Evolutionary conservation across 495 filamentous ascomycete genomes (phyloP), one percentile per base, ranked within the genome.

Genomic region (Recurvomyces mirabilis): DNA sequence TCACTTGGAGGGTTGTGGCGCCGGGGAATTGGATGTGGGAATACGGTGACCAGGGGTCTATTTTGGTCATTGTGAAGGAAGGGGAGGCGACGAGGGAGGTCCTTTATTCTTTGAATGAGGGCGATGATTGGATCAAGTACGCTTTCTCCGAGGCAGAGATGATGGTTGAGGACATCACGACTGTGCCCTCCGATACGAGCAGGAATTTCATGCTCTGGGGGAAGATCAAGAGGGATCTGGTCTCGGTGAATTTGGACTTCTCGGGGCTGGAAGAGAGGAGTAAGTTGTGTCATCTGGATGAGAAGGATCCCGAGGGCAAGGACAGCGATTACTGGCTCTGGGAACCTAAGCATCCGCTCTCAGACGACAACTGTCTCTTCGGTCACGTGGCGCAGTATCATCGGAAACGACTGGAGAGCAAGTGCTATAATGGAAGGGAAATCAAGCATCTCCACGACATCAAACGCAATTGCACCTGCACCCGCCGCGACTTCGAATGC

Each of bases 151-250:
- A 84, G 0, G 64, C 70, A 5, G 75, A 84, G 31, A 70, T 94
- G 44, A 55, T 69, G 7, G 71, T 95, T 35, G 61, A 68, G 21
- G 80, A 88, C 52, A 80, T 99, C 52, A 82, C 86, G 0, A 96
- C 93, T 9, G 65, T 94, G 15, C 87, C 88, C 3, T 87, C 81
- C 14, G 93, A 94, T 55, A 84, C 77, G 28, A 93, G 86, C 3
- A 78, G 81, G 43, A 87, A 84, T 42, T 95, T 99, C 61, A 54
- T 96, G 14, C 69, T 99, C 13, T 99, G 93, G 93, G 84, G 76
- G 32, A 71, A 64, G 46, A 58, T 60, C 26, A 70, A 67, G 15
- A 57, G 62, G 13, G 59, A 75, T 13, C 64, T 84, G 23, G 60
- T 66, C 15, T 81, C 85, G 0, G 60, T 94, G 49, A 89, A 89